A percentile compares a stretch with the other conserved stretches of the same genome.
These are phyloP conservation scores for Crotalaria pallida DNA, from an alignment of 306 rosid species.

Conservation along the genomic window DNA sequence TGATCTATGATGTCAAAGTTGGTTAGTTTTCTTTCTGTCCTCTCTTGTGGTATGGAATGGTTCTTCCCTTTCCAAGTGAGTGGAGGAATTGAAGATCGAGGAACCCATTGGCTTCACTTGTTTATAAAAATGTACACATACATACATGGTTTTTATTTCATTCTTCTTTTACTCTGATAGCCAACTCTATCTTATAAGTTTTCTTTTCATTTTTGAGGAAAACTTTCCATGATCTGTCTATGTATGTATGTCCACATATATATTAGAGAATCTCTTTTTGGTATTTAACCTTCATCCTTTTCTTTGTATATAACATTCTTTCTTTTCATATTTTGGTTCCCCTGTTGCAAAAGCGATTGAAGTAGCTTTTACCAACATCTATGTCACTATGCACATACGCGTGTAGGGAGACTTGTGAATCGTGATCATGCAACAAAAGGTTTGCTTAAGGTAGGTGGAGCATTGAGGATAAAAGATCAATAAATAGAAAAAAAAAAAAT, in stretches of 20 bases:
- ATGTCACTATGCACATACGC: neutral
- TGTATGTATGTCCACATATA: neutral
- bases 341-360: too few relatives aligned
- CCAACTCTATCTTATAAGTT: neutral
- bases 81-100: too few relatives aligned
- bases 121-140: slow-evolving; percentile 14
- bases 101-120: neutral
- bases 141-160: neutral
- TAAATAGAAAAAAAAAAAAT: too few relatives aligned
- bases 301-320: neutral
- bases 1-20: neutral
- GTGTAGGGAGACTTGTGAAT: neutral
- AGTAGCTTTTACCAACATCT: neutral
- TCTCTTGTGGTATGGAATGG: neutral
- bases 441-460: too few relatives aligned
- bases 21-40: neutral
- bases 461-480: too few relatives aligned
- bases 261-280: neutral
- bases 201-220: neutral
- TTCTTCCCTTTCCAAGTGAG: neutral
- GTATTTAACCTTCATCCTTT: neutral
- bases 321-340: neutral
- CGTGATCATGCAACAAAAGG: neutral
- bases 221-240: neutral
- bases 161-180: neutral